These are phyloP conservation scores for Mycena kentingensis DNA, from an alignment of 768 basidiomycete genomes.

Conservation along the genomic window DNA sequence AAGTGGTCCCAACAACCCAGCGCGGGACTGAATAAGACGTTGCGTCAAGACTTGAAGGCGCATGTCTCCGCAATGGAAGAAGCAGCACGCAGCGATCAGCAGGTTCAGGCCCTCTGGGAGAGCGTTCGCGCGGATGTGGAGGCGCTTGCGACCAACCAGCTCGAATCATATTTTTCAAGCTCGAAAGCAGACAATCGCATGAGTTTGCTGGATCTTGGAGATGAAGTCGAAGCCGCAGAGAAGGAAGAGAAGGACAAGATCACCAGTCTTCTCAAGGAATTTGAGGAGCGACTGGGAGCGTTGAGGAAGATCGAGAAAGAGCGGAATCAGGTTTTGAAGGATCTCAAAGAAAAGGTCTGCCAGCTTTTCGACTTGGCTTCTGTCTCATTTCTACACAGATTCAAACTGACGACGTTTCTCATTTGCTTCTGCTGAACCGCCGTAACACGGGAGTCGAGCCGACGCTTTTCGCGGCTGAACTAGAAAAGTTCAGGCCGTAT, in stretches of 20 bases:
- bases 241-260: slow-evolving; percentile 64
- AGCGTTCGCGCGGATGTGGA: slow-evolving; percentile 64
- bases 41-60: slow-evolving; percentile 79
- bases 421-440: slow-evolving; percentile 87
- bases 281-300: slow-evolving; percentile 76
- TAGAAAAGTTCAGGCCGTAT: slow-evolving; percentile 94
- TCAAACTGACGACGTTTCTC: slow-evolving; percentile 95
- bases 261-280: slow-evolving; percentile 63
- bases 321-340: slow-evolving; percentile 83
- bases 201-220: slow-evolving; percentile 60
- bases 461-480: slow-evolving; percentile 85
- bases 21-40: slow-evolving; percentile 65
- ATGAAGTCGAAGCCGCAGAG: slow-evolving; percentile 61
- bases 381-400: slow-evolving; percentile 51
- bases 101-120: slow-evolving; percentile 75
- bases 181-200: slow-evolving; percentile 31
- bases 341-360: slow-evolving; percentile 91
- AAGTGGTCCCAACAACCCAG: slow-evolving; percentile 87
- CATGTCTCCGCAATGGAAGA: slow-evolving; percentile 72
- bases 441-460: slow-evolving; percentile 83
- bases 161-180: slow-evolving; percentile 63
- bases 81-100: slow-evolving; percentile 76
- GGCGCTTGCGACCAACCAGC: slow-evolving; percentile 57
- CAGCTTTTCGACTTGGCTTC: not conserved
- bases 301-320: slow-evolving; percentile 85